Conservation (phyloP, 805 yeast species). For the Metschnikowia lachancei region DNA sequence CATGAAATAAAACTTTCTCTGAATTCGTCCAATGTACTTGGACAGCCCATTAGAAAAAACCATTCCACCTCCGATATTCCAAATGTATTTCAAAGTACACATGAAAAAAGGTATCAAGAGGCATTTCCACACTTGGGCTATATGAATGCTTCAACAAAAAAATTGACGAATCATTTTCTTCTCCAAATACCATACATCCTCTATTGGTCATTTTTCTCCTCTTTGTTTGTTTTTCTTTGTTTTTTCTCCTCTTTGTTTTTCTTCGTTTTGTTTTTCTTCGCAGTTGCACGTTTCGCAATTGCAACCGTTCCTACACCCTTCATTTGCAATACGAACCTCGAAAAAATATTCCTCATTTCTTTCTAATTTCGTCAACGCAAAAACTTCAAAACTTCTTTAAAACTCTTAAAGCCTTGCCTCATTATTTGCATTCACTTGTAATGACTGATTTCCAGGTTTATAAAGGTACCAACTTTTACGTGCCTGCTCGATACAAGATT, state of each 20-base stretch:
- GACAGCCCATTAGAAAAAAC: too few species aligned
- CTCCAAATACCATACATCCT: too few species aligned
- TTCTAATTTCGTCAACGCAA: not conserved
- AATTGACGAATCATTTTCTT: too few species aligned
- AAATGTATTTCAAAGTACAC: too few species aligned
- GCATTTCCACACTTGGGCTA: too few species aligned
- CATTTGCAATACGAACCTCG: not conserved
- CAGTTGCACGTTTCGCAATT: not conserved
- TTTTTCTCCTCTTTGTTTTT: not conserved
- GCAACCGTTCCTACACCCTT: constrained; percentile 1
- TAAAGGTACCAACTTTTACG: constrained; percentile 46
- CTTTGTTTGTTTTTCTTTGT: not conserved
- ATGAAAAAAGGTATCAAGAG: too few species aligned
- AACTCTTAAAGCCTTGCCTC: not conserved
- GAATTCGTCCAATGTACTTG: too few species aligned
- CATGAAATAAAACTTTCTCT: too few species aligned
- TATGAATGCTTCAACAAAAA: too few species aligned
- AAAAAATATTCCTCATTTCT: not conserved
- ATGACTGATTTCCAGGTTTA: constrained; percentile 19
- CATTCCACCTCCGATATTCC: too few species aligned
- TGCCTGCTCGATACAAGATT: constrained; percentile 60
- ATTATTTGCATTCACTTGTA: not conserved
- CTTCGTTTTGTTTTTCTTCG: too few species aligned
- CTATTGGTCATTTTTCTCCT: not conserved
- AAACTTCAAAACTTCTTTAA: not conserved